A percentile compares a stretch with the other conserved stretches of the same genome.
Conservation (phyloP, 371 early-diverging fungal species). For the Mucor velutinosus region DNA sequence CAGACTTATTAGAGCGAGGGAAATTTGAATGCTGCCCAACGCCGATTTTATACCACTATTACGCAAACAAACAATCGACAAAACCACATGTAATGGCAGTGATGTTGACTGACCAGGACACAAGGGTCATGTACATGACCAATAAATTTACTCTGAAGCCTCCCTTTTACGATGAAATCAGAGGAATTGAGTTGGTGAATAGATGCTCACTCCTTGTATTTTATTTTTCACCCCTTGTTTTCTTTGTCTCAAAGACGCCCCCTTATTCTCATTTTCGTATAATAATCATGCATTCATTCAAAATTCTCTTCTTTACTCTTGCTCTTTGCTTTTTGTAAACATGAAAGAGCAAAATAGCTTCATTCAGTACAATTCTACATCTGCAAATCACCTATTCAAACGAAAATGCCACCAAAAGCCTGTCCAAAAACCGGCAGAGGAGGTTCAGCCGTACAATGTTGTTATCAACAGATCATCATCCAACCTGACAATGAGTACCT, state of each 20-base stretch:
- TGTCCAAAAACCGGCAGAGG: not conserved
- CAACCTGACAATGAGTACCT: slow-evolving; percentile 5
- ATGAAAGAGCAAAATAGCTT: slow-evolving; percentile 2
- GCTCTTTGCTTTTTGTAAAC: not conserved
- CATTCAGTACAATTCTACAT: not conserved
- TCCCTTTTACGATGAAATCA: not conserved
- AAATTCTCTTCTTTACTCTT: not conserved
- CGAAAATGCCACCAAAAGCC: not conserved
- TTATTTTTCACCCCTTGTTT: not conserved
- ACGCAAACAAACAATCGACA: not conserved
- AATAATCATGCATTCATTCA: not conserved
- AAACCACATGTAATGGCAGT: not conserved
- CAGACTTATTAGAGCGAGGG: not conserved
- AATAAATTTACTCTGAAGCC: not conserved
- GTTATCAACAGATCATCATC: slow-evolving; percentile 4
- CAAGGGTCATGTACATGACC: not conserved
- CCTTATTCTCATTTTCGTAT: not conserved
- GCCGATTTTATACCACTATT: not conserved
- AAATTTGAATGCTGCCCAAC: not conserved
- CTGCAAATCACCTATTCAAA: not conserved
- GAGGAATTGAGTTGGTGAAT: not conserved
- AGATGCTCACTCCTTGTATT: not conserved
- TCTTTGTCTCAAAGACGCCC: not conserved
- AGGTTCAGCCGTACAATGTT: not conserved
- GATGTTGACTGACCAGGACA: not conserved